Conservation (phyloP, 2,329 filamentous ascomycete species). For the Colletotrichum karsti region DNA sequence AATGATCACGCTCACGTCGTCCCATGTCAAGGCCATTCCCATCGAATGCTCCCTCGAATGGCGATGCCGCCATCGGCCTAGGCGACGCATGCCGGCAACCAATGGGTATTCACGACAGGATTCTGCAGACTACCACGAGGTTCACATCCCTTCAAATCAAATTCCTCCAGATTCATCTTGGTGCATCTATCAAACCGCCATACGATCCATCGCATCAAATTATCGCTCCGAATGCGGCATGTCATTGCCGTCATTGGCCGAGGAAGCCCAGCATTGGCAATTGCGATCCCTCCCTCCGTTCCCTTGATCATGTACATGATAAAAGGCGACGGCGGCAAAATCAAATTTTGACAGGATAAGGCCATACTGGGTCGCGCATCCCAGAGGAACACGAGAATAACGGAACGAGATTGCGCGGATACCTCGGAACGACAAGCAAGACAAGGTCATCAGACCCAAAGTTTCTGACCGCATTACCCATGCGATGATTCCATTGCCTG, state of each 20-base stretch:
- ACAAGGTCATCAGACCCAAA: constrained; percentile 30
- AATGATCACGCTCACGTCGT: constrained; percentile 7
- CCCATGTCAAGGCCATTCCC: not conserved
- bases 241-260: not conserved
- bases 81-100: not conserved
- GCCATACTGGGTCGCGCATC: constrained; percentile 13
- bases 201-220: not conserved
- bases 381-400: constrained; percentile 21
- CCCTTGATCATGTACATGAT: not conserved
- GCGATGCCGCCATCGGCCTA: constrained; percentile 5
- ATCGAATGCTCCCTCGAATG: not conserved
- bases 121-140: not conserved
- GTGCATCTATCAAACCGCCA: not conserved
- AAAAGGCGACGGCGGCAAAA: not conserved
- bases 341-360: constrained; percentile 22
- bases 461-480: constrained; percentile 28
- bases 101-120: not conserved
- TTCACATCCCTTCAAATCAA: not conserved
- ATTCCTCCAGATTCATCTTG: not conserved
- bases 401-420: constrained; percentile 27
- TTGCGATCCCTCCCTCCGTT: not conserved
- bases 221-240: constrained; percentile 8
- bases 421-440: constrained; percentile 25
- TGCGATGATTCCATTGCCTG: constrained; percentile 25
- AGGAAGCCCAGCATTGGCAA: not conserved